Base-by-base conservation (phyloP, 1,284 basidiomycete species). In the Xanthoconium separans region DNA sequence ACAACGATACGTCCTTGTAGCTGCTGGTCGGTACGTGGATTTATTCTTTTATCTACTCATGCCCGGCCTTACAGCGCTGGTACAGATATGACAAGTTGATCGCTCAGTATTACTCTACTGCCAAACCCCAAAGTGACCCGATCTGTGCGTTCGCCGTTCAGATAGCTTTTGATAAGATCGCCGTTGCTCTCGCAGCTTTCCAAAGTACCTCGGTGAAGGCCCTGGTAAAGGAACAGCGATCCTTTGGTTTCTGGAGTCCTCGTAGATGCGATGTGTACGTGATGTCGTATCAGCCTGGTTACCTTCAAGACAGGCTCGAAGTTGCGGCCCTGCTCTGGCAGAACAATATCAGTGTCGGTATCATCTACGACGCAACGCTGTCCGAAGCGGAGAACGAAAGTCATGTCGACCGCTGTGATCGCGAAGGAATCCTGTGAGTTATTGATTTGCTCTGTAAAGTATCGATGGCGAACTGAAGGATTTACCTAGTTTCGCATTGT, bases 241-340 rank as follows among this genome's bases (percentile, higher is more conserved):
- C 90, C 1, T 93, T 93, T 58, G 92, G 92, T 0, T 89, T 84
- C 59, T 94, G 89, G 87, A 91, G 89, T 67, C 90, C 92, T 18
- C 80, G 91, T 13, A 78, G 91, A 39, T 94, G 91, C 60, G 92
- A 92, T 59, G 90, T 92, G 15, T 93, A 92, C 59, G 77, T 95
- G 15, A 84, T 92, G 16, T 89, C 89, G 0, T 91, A 89, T 60
- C 85, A 89, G 52, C 77, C 84, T 1, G 91, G 91, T 12, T 79
- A 86, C 62, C 72, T 94, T 27, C 80, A 85, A 56, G 89, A 91
- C 47, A 80, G 92, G 31, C 77, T 94, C 20, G 89, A 94, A 63
- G 79, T 93, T 15, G 87, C 85, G 9, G 75, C 87, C 3, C 79
- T 87, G 57, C 74, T 95, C 24, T 95, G 93, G 92, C 79, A 84